phyloP scores from a whole-genome alignment of 2,329 filamentous ascomycete genomes.

The Lecanosticta acicola region DNA sequence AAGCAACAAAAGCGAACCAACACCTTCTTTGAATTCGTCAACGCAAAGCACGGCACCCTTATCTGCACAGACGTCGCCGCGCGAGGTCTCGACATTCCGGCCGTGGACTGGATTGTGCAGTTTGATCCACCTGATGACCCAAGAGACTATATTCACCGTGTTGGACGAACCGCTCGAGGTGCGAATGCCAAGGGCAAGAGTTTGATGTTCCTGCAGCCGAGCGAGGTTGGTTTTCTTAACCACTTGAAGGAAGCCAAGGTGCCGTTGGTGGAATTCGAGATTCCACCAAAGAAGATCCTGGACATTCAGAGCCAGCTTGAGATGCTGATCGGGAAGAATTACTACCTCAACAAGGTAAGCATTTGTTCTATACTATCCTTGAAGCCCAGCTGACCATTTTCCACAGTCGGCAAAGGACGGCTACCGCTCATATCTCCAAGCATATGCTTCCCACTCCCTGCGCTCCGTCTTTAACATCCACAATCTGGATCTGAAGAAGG shows the following conservation, averaged over 20 bases:
- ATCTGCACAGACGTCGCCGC: constrained; percentile 97
- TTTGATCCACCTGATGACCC: constrained; percentile 64
- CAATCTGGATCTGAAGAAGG: constrained; percentile 74
- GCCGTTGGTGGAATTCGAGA: constrained; percentile 92
- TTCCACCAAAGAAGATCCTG: constrained; percentile 84
- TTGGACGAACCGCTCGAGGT: constrained; percentile 88
- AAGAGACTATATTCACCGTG: constrained; percentile 87
- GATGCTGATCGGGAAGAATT: constrained; percentile 90
- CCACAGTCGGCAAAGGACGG: constrained; percentile 60
- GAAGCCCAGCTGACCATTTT: constrained; percentile 6
- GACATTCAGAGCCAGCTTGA: constrained; percentile 77
- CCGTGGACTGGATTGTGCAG: constrained; percentile 94
- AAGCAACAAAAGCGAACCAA: constrained; percentile 99
- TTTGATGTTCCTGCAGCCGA: constrained; percentile 88
- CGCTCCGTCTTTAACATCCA: constrained; percentile 80
- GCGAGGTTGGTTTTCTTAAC: constrained; percentile 84
- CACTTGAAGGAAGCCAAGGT: constrained; percentile 88
- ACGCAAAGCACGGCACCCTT: constrained; percentile 75
- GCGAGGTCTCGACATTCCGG: constrained; percentile 88
- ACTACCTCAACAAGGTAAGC: constrained; percentile 82
- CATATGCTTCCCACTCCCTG: constrained; percentile 81
- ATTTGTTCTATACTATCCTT: constrained; percentile 1
- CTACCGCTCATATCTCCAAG: constrained; percentile 87
- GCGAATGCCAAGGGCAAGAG: constrained; percentile 77
- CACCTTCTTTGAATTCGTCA: constrained; percentile 95